phyloP scores from a whole-genome alignment of 2,329 filamentous ascomycete genomes.

The Atkinsonella texensis region DNA sequence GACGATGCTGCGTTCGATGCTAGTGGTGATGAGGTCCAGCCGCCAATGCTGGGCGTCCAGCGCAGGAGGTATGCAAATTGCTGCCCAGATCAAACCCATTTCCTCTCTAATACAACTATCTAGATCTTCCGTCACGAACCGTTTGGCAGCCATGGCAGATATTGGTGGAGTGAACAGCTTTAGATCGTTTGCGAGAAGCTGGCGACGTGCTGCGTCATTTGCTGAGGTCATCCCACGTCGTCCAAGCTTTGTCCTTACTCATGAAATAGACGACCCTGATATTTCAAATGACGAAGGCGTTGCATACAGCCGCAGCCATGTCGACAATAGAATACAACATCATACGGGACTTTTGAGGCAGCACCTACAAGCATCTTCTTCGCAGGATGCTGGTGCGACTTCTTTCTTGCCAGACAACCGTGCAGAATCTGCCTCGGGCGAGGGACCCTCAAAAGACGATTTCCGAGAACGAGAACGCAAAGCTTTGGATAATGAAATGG shows the following conservation, averaged over 20 bases:
- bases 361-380: slow-evolving; percentile 33
- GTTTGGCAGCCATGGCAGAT: slow-evolving; percentile 48
- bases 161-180: slow-evolving; percentile 89
- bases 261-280: slow-evolving; percentile 30
- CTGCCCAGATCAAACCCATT: not conserved
- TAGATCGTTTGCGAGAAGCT: slow-evolving; percentile 83
- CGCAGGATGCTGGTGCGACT: slow-evolving; percentile 3
- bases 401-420: not conserved
- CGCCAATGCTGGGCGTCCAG: slow-evolving; percentile 12
- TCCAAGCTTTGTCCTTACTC: slow-evolving; percentile 57
- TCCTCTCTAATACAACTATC: not conserved
- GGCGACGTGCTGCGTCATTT: slow-evolving; percentile 83
- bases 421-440: not conserved
- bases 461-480: slow-evolving; percentile 29
- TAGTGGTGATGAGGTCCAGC: slow-evolving; percentile 20
- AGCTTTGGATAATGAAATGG: slow-evolving; percentile 31
- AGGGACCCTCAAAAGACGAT: slow-evolving; percentile 11
- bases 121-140: slow-evolving; percentile 48
- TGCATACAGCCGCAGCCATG: slow-evolving; percentile 28
- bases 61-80: slow-evolving; percentile 19
- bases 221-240: slow-evolving; percentile 74
- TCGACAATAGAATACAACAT: slow-evolving; percentile 23
- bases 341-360: slow-evolving; percentile 37
- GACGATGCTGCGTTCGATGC: slow-evolving; percentile 34
- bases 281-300: slow-evolving; percentile 17